Evolutionary conservation across 805 yeast genomes (phyloP).

Genomic region (Candida qinlingensis): DNA sequence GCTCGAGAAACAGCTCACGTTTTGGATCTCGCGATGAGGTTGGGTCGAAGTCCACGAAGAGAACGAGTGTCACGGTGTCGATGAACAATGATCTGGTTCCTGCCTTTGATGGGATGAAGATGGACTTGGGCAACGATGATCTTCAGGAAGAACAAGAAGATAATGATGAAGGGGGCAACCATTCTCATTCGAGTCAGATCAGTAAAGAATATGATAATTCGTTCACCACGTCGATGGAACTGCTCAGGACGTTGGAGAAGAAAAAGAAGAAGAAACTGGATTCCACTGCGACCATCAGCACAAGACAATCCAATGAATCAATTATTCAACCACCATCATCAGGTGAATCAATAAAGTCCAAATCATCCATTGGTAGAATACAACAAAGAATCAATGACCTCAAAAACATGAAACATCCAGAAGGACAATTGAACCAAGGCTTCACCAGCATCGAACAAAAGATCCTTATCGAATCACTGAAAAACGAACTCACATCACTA

Average conservation of each 20-base stretch:
- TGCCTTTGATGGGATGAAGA: constrained; percentile 21
- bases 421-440: background rate
- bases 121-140: constrained; percentile 16
- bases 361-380: constrained; percentile 16
- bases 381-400: constrained; percentile 20
- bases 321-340: background rate
- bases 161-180: background rate
- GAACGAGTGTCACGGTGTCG: constrained; percentile 8
- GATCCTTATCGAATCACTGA: constrained; percentile 19
- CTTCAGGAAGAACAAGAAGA: background rate
- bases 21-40: background rate
- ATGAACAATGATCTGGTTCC: constrained; percentile 22
- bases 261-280: background rate
- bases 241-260: background rate
- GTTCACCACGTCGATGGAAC: background rate
- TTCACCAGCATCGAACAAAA: constrained; percentile 20
- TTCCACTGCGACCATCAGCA: no score
- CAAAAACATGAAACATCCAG: constrained; percentile 12
- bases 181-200: background rate
- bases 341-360: background rate
- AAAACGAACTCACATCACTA: constrained; percentile 17
- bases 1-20: background rate
- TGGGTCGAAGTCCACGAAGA: background rate
- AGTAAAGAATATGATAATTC: constrained; percentile 5
- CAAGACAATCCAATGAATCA: background rate